phyloP scores from a whole-genome alignment of 306 rosid species.

The Lagenaria siceraria region DNA sequence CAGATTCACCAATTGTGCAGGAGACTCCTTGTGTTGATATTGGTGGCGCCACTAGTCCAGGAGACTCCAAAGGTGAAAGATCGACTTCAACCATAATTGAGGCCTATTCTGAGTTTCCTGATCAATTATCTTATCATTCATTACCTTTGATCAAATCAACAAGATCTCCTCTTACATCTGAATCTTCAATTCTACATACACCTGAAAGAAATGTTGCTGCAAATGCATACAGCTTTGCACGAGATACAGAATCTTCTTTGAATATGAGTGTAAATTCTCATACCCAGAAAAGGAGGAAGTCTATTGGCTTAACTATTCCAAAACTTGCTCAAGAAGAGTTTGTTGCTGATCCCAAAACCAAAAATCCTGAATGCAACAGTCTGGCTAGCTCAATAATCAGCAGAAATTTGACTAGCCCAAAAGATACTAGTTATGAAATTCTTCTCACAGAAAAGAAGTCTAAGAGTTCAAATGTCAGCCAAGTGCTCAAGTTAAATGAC shows the following conservation, averaged over 20 bases:
- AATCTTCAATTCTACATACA: constrained; percentile 30
- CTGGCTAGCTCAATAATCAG: constrained; percentile 14
- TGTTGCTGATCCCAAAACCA: constrained; percentile 20
- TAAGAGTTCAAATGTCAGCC: constrained; percentile 22
- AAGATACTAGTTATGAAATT: constrained; percentile 26
- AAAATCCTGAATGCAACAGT: constrained; percentile 20
- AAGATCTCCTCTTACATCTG: constrained; percentile 24
- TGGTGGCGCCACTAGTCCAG: constrained; percentile 25
- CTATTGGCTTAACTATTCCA: constrained; percentile 20
- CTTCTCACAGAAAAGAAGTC: constrained; percentile 5
- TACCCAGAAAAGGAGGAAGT: constrained; percentile 56
- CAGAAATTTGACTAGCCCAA: constrained; percentile 26
- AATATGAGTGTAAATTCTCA: constrained; percentile 78
- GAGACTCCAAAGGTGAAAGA: constrained; percentile 30
- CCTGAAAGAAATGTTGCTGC: constrained; percentile 38
- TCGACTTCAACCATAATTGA: constrained; percentile 37
- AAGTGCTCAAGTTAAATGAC: constrained; percentile 10
- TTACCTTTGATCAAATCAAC: constrained; percentile 13
- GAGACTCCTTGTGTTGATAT: constrained; percentile 40
- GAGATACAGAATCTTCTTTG: constrained; percentile 52
- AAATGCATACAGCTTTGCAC: constrained; percentile 20
- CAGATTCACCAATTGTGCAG: constrained; percentile 34
- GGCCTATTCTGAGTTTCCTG: constrained; percentile 29
- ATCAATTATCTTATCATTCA: constrained; percentile 21
- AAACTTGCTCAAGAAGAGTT: constrained; percentile 32